Evolutionary conservation across 1,284 basidiomycete genomes (phyloP).

Genomic region (Heterobasidion occidentale): DNA sequence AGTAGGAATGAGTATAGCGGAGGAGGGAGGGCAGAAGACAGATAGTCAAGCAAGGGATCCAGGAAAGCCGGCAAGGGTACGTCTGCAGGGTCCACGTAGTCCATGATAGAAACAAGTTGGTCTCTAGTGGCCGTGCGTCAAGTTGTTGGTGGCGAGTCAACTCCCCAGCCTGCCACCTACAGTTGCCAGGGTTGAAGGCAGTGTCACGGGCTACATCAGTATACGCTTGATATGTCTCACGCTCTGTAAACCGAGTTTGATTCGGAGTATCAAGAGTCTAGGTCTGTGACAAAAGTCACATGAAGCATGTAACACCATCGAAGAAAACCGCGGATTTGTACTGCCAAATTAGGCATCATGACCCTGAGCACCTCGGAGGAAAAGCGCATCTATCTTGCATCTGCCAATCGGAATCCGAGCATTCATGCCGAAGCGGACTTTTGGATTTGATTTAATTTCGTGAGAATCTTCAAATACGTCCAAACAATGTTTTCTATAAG

Average conservation of each 20-base stretch:
- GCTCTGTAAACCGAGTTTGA: no score
- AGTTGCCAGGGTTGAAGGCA: no score
- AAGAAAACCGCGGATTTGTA: background rate
- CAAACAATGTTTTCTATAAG: slow-evolving; percentile 18
- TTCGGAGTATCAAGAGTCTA: background rate
- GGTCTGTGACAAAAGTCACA: background rate
- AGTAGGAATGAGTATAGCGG: slow-evolving; percentile 45
- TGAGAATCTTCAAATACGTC: slow-evolving; percentile 20
- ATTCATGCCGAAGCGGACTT: slow-evolving; percentile 4
- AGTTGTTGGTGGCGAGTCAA: no score
- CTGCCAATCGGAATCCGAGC: background rate
- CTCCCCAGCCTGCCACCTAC: no score
- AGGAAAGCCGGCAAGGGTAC: slow-evolving; percentile 31
- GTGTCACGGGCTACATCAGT: no score
- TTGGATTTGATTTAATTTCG: slow-evolving; percentile 6
- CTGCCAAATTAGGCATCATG: background rate
- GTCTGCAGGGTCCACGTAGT: slow-evolving; percentile 17
- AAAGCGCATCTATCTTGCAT: background rate
- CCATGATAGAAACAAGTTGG: slow-evolving; percentile 3
- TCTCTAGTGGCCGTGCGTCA: background rate
- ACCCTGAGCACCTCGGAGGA: background rate
- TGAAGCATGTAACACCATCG: background rate
- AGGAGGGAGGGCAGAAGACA: slow-evolving; percentile 46
- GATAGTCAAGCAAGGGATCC: slow-evolving; percentile 45
- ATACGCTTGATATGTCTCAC: no score